These are phyloP conservation scores for Xylona heveae DNA, from an alignment of 495 filamentous ascomycete species.

Conservation along the genomic window DNA sequence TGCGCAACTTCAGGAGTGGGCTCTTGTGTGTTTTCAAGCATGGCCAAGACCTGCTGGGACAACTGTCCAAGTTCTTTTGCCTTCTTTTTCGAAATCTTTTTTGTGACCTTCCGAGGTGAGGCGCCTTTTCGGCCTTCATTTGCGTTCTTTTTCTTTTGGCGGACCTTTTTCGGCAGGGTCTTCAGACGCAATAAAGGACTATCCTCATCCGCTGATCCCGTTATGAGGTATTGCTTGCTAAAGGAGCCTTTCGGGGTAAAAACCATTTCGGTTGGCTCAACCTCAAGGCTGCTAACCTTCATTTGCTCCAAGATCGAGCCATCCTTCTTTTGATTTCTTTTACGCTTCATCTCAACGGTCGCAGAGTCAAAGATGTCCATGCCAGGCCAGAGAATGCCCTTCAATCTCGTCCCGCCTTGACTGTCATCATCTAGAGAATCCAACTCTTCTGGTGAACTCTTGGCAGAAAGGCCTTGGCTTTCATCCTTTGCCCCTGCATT, in stretches of 20 bases:
- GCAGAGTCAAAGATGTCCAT: slow-evolving; percentile 85
- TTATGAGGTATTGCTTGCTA: slow-evolving; percentile 34
- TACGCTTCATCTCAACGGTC: slow-evolving; percentile 49
- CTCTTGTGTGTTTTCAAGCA: too few relatives aligned
- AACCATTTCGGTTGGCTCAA: slow-evolving; percentile 52
- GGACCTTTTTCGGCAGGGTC: background rate
- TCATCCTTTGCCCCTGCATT: too few relatives aligned
- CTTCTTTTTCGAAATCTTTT: background rate
- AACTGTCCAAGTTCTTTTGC: background rate
- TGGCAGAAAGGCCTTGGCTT: too few relatives aligned
- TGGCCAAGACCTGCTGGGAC: too few relatives aligned
- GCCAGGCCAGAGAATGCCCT: slow-evolving; percentile 59
- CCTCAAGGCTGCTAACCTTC: slow-evolving; percentile 38
- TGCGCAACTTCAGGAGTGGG: too few relatives aligned
- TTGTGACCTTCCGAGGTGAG: background rate
- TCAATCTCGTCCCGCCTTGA: slow-evolving; percentile 29
- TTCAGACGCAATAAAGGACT: slow-evolving; percentile 1
- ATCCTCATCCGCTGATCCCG: slow-evolving; percentile 18
- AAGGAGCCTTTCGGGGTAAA: slow-evolving; percentile 31
- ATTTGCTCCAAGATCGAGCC: slow-evolving; percentile 46
- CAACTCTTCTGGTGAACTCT: slow-evolving; percentile 10
- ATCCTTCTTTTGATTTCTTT: slow-evolving; percentile 75
- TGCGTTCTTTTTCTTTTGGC: background rate
- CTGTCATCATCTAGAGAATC: slow-evolving; percentile 6
- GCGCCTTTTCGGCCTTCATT: background rate